These are phyloP conservation scores for Raffaelea ambrosiae DNA, from an alignment of 2,329 filamentous ascomycete species.

Conservation along the genomic window DNA sequence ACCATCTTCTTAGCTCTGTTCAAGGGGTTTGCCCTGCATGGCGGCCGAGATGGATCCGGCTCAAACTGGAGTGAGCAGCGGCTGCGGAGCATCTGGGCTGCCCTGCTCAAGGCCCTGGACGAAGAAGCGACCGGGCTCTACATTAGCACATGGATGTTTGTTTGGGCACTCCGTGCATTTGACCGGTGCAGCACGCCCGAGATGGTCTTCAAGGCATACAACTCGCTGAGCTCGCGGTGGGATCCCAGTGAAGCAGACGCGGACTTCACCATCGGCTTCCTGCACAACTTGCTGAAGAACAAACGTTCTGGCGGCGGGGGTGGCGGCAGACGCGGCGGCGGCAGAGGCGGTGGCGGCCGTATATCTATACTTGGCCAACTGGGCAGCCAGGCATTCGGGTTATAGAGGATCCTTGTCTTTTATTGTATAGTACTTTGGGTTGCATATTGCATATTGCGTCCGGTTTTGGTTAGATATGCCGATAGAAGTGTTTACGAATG, in stretches of 20 bases:
- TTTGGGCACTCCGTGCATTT: conserved; percentile 56
- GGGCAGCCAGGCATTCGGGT: conserved; percentile 1
- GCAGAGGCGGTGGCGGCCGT: neutral
- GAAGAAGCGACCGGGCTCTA: conserved; percentile 35
- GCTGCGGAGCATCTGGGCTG: conserved; percentile 59
- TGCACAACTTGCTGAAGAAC: conserved; percentile 31
- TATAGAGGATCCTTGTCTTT: neutral
- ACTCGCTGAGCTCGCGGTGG: conserved; percentile 39
- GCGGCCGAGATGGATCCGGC: conserved; percentile 45
- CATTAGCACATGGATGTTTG: conserved; percentile 52
- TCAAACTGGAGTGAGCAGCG: conserved; percentile 64
- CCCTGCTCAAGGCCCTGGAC: conserved; percentile 51
- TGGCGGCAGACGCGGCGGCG: neutral
- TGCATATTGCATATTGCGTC: too few relatives aligned
- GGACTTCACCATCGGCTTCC: conserved; percentile 37
- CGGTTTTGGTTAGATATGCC: too few relatives aligned
- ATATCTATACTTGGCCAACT: conserved; percentile 4
- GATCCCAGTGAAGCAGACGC: conserved; percentile 29
- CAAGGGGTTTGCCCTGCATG: conserved; percentile 70
- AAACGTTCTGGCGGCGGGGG: neutral
- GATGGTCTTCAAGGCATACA: conserved; percentile 46
- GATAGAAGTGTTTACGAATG: too few relatives aligned
- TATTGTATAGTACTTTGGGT: too few relatives aligned
- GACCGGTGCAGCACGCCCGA: conserved; percentile 45
- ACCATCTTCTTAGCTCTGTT: conserved; percentile 74